Base-by-base conservation (phyloP, 208 protist species). In the Entamoeba moshkovskii region DNA sequence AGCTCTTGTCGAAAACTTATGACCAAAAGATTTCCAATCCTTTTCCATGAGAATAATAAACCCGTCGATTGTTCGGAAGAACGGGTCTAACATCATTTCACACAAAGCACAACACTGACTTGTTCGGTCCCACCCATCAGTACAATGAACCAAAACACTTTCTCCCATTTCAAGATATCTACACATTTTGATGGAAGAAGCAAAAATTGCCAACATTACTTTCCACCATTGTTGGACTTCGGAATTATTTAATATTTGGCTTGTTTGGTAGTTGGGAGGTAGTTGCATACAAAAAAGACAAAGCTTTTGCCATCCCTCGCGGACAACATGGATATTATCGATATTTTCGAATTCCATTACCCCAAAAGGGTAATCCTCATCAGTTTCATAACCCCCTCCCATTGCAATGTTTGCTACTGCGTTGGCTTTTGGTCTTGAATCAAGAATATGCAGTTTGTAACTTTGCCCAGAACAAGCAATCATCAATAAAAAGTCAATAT, bases 81-180 rank as follows among this genome's bases (percentile, higher is more conserved):
- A 98, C 1, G 97, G 97, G 94, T 99, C 98, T 1, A 99, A 93
- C 18, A 98, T 92, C 38, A 99, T 22, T 95, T 98, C 94, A 13
- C 97, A 92, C 0, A 99, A 95, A 1, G 97, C 94, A 48, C 93
- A 95, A 18, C 98, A 92, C 94, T 98, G 97, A 25, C 97, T 91
- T 5, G 98, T 99, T 47, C 98, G 93, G 95, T 99, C 98, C 98
- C 98, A 99, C 0, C 98, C 98, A 95, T 99, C 98, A 73, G 95
- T 95, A 94, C 96, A 97, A 91, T 97, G 96, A 16, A 97, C 93
- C 16, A 97, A 42, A 5, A 96, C 96, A 45, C 92, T 94, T 29
- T 44, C 42, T 52, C 45, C 92, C 29, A 91, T 15, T 22, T 94
- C 16, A 6, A 96, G 45, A 38, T 92, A 49, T 5, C 94, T 1